Conservation (phyloP, 768 basidiomycete genomes). For the Tubosaeta sp. region DNA sequence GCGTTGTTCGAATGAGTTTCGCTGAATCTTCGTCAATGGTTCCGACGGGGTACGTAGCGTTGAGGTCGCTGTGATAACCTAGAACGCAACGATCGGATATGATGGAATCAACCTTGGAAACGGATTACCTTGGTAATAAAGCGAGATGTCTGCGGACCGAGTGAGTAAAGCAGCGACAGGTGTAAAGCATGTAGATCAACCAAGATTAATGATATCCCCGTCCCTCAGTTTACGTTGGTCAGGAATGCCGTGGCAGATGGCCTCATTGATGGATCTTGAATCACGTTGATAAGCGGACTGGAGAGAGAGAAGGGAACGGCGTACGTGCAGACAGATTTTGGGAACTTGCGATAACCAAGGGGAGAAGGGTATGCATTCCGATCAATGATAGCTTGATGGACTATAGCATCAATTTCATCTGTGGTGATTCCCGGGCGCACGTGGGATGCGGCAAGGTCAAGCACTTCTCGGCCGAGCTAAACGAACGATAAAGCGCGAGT, state of each 20-base stretch:
- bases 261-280: constrained; percentile 84
- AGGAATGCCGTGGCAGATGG: constrained; percentile 96
- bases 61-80: constrained; percentile 92
- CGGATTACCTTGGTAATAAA: constrained; percentile 69
- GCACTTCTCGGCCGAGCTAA: constrained; percentile 86
- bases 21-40: constrained; percentile 77
- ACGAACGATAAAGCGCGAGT: not conserved
- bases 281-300: constrained; percentile 1
- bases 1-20: constrained; percentile 78
- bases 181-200: constrained; percentile 35
- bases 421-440: constrained; percentile 92
- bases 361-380: constrained; percentile 92
- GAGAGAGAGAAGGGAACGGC: constrained; percentile 28
- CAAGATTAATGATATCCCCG: constrained; percentile 96
- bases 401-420: constrained; percentile 90
- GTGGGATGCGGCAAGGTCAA: constrained; percentile 85
- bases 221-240: constrained; percentile 79
- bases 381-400: constrained; percentile 88
- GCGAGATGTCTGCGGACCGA: constrained; percentile 56
- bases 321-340: constrained; percentile 96
- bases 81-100: not conserved
- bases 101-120: not conserved
- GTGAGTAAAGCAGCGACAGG: constrained; percentile 15
- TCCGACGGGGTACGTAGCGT: constrained; percentile 90
- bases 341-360: constrained; percentile 84